Evolutionary conservation across 1,139 yeast species (phyloP), one percentile per base, ranked within the genome.

Genomic region (Magnusiomyces ingens): DNA sequence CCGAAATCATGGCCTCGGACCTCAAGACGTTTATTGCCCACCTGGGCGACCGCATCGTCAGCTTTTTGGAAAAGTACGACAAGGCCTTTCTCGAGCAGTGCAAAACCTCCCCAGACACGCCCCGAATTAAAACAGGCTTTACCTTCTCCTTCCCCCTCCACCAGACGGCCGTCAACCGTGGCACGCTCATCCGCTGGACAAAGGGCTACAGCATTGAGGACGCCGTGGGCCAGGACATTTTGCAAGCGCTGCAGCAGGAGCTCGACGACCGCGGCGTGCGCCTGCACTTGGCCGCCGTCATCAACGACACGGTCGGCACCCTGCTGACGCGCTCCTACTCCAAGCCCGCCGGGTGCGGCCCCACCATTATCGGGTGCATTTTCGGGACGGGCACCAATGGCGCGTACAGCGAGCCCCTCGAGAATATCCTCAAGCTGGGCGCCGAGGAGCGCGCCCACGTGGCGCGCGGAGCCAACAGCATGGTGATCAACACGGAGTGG

Each of bases 371-470:
- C 62, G 98, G 98, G 45, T 83, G 91, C 59, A 91, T 91, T 59
- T 88, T 89, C 65, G 98, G 98, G 58, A 91, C 98, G 4, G 98
- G 98, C 66, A 90, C 97, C 44, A 91, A 91, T 68, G 97, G 97
- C 57, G 96, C 96, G 12, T 91, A 91, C 71, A 76, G 80, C 65
- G 98, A 91, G 69, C 75, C 80, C 55, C 68, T 88, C 54, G 82
- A 78, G 46, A 78, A 82, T 51, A 86, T 93, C 60, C 79, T 78
- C 55, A 91, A 91, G 70, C 75, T 90, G 57, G 75, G 77, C 32
- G 68, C 71, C 0, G 71, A 71, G 11, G 67, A 75, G 75, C 71
- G 74, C 44, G 65, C 77, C 50, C 73, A 72, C 51, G 62, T 70
- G 29, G 67, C 71, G 49, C 32, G 8, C 8, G 32, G 32, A 5